Percentiles rank a stretch among this genome's conserved stretches.
These are phyloP conservation scores for Viridothelium virens DNA, from an alignment of 495 filamentous ascomycete species.

Conservation along the genomic window DNA sequence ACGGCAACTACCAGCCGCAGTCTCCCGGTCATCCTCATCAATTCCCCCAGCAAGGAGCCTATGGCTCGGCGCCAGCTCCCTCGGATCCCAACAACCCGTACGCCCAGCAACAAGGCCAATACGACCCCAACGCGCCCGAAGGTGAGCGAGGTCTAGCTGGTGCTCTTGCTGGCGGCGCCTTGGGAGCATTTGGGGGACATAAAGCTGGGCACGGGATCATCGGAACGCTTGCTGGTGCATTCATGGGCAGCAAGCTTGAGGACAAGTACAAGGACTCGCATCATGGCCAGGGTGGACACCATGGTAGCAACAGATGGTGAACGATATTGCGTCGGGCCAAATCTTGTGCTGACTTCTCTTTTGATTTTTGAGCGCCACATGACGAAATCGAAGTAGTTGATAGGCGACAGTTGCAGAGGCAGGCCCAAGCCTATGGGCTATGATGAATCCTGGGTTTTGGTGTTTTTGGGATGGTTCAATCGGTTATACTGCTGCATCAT, in stretches of 20 bases:
- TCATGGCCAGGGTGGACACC: neutral
- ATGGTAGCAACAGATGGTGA: constrained; percentile 2
- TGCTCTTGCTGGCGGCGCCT: constrained; percentile 28
- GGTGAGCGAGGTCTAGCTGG: constrained; percentile 35
- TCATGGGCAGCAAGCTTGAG: constrained; percentile 36
- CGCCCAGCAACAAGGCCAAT: constrained; percentile 20
- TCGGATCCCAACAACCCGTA: constrained; percentile 28
- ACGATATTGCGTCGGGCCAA: neutral
- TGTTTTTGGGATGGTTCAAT: neutral
- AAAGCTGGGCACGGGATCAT: constrained; percentile 32
- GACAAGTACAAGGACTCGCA: constrained; percentile 33
- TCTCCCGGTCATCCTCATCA: constrained; percentile 15
- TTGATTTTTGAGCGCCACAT: neutral
- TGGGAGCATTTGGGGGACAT: constrained; percentile 28
- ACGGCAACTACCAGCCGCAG: constrained; percentile 9
- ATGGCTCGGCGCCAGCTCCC: constrained; percentile 26
- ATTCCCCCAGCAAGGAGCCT: constrained; percentile 25
- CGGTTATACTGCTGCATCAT: neutral
- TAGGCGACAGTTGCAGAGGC: neutral
- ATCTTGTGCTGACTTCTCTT: neutral
- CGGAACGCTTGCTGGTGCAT: constrained; percentile 29
- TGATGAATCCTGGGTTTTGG: neutral
- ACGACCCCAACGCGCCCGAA: constrained; percentile 23
- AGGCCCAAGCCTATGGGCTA: neutral
- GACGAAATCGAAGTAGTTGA: neutral